phyloP scores from a whole-genome alignment of 345 rosid genomes.

The Sonneratia alba region DNA sequence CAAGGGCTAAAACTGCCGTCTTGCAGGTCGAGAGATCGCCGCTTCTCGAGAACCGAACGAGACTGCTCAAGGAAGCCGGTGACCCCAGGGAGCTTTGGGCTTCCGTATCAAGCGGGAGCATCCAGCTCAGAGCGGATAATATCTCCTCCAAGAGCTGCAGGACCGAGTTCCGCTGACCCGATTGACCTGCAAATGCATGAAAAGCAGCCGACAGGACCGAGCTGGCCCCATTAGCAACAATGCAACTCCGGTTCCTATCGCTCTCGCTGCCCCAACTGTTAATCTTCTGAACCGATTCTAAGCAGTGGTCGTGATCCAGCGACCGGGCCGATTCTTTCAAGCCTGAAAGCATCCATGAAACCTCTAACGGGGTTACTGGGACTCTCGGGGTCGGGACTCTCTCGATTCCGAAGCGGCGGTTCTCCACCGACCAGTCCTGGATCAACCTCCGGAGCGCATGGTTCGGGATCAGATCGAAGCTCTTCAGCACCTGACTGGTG shows the following conservation, averaged over 20 bases:
- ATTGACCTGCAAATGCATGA: conserved; percentile 20
- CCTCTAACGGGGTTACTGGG: conserved; percentile 26
- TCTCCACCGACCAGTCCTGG: conserved; percentile 58
- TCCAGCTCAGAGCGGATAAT: conserved; percentile 20
- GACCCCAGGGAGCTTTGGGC: conserved; percentile 22
- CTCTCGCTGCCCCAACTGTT: conserved; percentile 37
- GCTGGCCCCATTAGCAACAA: conserved; percentile 15
- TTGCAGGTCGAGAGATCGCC: conserved; percentile 18
- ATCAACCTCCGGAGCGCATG: conserved; percentile 45
- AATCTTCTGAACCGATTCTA: conserved; percentile 21
- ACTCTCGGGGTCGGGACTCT: conserved; percentile 53
- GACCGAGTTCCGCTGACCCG: background rate
- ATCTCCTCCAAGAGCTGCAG: conserved; percentile 21
- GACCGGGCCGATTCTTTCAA: conserved; percentile 10
- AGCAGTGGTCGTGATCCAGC: conserved; percentile 17
- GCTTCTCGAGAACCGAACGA: conserved; percentile 26
- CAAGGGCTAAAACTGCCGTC: conserved; percentile 21
- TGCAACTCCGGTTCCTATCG: conserved; percentile 33
- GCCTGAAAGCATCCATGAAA: conserved; percentile 16
- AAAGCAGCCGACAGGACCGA: conserved; percentile 24
- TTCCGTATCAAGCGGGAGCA: conserved; percentile 30
- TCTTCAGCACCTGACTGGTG: conserved; percentile 29
- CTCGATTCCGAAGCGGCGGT: conserved; percentile 28
- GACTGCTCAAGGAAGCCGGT: conserved; percentile 17
- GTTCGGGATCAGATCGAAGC: conserved; percentile 48